Evolutionary conservation across 2,329 filamentous ascomycete genomes (phyloP), one percentile per base, ranked within the genome.

Genomic region (Cadophora malorum): DNA sequence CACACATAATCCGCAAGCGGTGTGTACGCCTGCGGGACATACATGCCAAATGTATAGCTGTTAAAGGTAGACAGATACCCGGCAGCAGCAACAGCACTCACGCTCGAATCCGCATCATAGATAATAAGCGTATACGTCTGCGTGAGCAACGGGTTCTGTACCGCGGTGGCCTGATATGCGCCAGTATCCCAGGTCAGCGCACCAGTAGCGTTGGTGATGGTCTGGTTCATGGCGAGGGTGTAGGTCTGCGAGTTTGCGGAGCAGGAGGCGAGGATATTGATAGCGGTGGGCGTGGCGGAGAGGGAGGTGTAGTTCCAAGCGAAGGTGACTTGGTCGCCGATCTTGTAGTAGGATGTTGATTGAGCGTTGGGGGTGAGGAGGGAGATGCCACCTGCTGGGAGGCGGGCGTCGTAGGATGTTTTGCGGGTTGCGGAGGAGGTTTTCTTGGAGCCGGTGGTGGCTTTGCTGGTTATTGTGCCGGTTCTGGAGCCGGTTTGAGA

Each of bases 241-340:
- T 85, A 90, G 1, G 86, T 84, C 69, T 82, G 80, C 23, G 81
- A 78, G 55, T 82, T 84, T 8, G 77, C 77, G 50, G 83, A 84
- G 80, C 85, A 88, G 71, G 85, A 86, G 41, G 87, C 81, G 67
- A 89, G 77, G 16, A 90, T 80, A 71, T 90, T 86, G 67, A 91
- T 75, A 50, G 86, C 88, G 3, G 85, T 87, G 1, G 88, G 88
- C 0, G 81, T 85, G 31, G 80, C 86, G 65, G 83, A 80, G 35
- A 91, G 77, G 55, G 84, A 84, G 3, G 88, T 90, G 80, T 90
- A 90, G 79, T 90, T 90, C 87, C 88, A 91, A 58, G 79, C 83
- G 78, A 86, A 88, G 16, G 86, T 90, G 53, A 89, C 80, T 55
- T 81, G 74, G 67, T 89, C 83, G 69, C 86, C 85, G 69, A 90